Evolutionary conservation across 306 rosid genomes (phyloP).

Genomic region (Rosa lucieae): DNA sequence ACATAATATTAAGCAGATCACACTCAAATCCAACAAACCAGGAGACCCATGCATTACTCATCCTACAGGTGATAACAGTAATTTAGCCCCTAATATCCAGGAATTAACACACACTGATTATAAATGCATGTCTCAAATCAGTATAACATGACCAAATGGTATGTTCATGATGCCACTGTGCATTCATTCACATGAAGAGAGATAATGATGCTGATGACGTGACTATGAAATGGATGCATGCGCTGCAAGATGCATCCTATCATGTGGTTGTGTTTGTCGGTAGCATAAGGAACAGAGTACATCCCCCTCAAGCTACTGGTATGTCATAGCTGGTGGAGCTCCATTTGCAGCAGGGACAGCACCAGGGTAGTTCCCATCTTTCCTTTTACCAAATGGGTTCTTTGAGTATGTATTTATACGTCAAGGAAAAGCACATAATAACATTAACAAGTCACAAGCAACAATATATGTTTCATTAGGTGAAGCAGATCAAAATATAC

Average conservation of each 20-base stretch:
- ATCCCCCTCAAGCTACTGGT: conserved; percentile 96
- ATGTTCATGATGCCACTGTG: conserved; percentile 91
- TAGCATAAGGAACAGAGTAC: conserved; percentile 89
- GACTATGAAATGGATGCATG: conserved; percentile 97
- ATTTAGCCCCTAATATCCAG: conserved; percentile 51
- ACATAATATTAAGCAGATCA: conserved; percentile 44
- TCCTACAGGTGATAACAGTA: conserved; percentile 48
- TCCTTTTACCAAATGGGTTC: conserved; percentile 96
- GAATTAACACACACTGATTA: conserved; percentile 51
- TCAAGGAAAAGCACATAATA: conserved; percentile 45
- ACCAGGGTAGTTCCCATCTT: conserved; percentile 54
- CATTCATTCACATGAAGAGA: conserved; percentile 74
- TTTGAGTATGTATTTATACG: conserved; percentile 72
- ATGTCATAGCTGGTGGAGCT: conserved; percentile 67
- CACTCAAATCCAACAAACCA: conserved; percentile 49
- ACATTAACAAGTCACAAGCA: background rate
- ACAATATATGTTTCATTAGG: background rate
- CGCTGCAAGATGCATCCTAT: conserved; percentile 99
- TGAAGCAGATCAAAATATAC: background rate
- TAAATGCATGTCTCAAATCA: conserved; percentile 73
- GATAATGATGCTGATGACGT: conserved; percentile 94
- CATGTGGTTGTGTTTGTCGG: conserved; percentile 63
- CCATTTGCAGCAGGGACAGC: conserved; percentile 64
- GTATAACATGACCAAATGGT: conserved; percentile 72
- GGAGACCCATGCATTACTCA: conserved; percentile 64